Evolutionary conservation across 768 basidiomycete genomes (phyloP), one percentile per base, ranked within the genome.

Genomic region (Leucosporidium creatinivorum): DNA sequence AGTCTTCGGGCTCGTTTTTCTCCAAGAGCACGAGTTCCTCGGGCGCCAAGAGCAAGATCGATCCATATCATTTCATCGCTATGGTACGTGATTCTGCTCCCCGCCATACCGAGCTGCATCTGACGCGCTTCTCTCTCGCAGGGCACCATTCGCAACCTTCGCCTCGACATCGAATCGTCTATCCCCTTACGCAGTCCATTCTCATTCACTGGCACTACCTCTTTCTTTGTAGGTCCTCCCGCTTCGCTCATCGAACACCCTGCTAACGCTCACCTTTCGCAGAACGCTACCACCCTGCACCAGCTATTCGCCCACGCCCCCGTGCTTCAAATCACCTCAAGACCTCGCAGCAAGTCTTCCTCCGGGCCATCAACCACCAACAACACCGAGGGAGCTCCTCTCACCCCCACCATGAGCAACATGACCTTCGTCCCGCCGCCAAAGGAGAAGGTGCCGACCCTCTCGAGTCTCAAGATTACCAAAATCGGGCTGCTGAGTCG

Each of bases 41-140:
- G 61, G 83, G 82, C 67, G 86, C 84, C 75, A 81, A 81, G 63
- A 83, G 80, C 73, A 91, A 88, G 79, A 83, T 94, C 47, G 94
- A 98, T 76, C 89, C 91, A 2, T 98, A 98, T 78, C 88, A 88
- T 78, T 83, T 94, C 65, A 96, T 98, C 73, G 84, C 84, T 48
- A 85, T 87, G 77, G 91, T 88, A 76, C 77, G 84, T 77, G 6
- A 12, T 39, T 25, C 23, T 17, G 50, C 52, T 25, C 18, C 8
- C 54, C n/a, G n/a, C 3, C 3, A 3, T 56, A 12, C 8, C 8
- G 30, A 17, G 26, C 55, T 26, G 2, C 2, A 47, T 18, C 33
- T 31, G 17, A 56, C 39, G 10, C 39, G 3, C 39, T 44, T 55
- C 23, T 52, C 31, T 18, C 3, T 21, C 26, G 23, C 55, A 65